These are phyloP conservation scores for Pelomyxa schiedti DNA, from an alignment of 78 protist species.

Conservation along the genomic window DNA sequence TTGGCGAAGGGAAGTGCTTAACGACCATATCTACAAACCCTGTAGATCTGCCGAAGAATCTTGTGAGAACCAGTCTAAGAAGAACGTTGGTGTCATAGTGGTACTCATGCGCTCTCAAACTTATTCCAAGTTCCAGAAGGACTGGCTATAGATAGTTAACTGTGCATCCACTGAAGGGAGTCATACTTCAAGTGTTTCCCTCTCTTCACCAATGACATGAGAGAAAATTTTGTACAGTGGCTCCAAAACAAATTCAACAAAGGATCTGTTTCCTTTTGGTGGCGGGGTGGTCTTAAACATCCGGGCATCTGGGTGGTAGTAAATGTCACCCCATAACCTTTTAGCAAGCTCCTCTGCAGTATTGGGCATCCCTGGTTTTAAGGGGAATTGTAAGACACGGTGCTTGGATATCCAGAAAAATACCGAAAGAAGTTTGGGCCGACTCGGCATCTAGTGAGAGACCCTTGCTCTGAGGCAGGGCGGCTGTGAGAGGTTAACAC, in stretches of 20 bases:
- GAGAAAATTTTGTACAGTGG: slow-evolving; percentile 90
- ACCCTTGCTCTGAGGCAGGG: slow-evolving; percentile 9
- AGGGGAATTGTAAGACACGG: too few species aligned
- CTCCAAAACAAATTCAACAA: slow-evolving; percentile 88
- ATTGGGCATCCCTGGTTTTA: too few species aligned
- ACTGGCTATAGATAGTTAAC: background rate
- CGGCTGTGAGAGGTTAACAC: background rate
- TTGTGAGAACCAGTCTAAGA: slow-evolving; percentile 33
- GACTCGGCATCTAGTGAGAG: background rate
- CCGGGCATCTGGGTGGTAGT: slow-evolving; percentile 35
- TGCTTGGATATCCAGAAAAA: too few species aligned
- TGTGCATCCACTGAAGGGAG: background rate
- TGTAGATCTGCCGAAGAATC: slow-evolving; percentile 54
- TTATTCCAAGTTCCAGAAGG: slow-evolving; percentile 62
- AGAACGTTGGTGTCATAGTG: slow-evolving; percentile 57
- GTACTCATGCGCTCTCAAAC: slow-evolving; percentile 17
- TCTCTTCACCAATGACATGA: slow-evolving; percentile 22
- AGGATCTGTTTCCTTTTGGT: slow-evolving; percentile 33
- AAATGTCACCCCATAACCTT: slow-evolving; percentile 94
- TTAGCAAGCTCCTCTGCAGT: slow-evolving; percentile 77
- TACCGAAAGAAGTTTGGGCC: too few species aligned
- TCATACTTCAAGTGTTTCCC: background rate
- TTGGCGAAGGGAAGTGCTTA: slow-evolving; percentile 75
- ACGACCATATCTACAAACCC: slow-evolving; percentile 75
- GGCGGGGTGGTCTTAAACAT: slow-evolving; percentile 27